Evolutionary conservation across 2,329 filamentous ascomycete species (phyloP).

Genomic region (Sordariomycetes sp.): DNA sequence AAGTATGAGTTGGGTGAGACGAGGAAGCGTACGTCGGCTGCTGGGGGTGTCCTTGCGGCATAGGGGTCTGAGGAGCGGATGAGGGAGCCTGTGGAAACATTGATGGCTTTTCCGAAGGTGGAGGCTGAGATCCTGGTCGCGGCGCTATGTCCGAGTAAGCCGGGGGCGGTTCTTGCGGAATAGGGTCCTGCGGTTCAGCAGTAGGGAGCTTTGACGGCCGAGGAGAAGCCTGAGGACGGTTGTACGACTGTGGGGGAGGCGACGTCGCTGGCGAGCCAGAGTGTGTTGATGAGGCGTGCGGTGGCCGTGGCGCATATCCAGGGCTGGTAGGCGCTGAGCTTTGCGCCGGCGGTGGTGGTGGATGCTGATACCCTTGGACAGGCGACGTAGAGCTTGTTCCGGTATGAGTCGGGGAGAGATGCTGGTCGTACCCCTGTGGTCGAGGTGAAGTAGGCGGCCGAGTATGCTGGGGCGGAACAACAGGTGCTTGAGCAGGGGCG

Average conservation of each 20-base stretch:
- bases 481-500: neutral
- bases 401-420: slow-evolving; percentile 1
- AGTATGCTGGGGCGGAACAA: neutral
- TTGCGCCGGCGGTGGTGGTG: neutral
- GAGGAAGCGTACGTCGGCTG: slow-evolving; percentile 8
- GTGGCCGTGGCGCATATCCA: neutral
- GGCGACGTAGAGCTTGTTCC: neutral
- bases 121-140: neutral
- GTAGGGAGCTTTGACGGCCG: neutral
- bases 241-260: neutral
- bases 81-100: slow-evolving; percentile 4
- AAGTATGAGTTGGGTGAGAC: no score
- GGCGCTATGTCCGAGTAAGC: neutral
- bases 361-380: neutral
- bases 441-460: neutral
- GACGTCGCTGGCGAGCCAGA: neutral
- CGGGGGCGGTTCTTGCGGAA: slow-evolving; percentile 2
- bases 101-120: slow-evolving; percentile 3
- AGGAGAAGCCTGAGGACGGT: neutral
- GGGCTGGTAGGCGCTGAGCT: neutral
- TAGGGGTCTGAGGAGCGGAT: neutral
- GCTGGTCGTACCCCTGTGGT: neutral
- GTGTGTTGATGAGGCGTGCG: neutral
- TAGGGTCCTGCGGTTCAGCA: neutral
- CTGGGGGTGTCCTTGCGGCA: slow-evolving; percentile 11